Percentiles rank a stretch among this genome's conserved stretches.
Evolutionary conservation across 2,329 filamentous ascomycete genomes (phyloP).

Genomic region (Penicillium sp.): DNA sequence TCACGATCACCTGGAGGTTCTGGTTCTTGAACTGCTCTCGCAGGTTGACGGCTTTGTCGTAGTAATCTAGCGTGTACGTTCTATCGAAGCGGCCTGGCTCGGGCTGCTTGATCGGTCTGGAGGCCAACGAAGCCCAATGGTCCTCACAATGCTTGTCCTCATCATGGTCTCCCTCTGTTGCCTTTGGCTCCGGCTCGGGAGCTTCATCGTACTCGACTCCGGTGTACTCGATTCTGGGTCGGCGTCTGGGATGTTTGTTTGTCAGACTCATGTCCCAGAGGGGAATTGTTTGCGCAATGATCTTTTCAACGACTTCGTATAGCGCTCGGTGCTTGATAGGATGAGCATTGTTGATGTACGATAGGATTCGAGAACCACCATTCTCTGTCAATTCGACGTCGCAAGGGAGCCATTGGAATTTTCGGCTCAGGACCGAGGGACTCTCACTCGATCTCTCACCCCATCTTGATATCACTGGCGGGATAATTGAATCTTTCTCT

Average conservation of each 20-base stretch:
- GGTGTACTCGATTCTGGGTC: conserved; percentile 27
- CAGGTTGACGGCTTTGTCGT: neutral
- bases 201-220: conserved; percentile 32
- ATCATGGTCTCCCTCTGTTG: neutral
- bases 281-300: conserved; percentile 44
- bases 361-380: conserved; percentile 30
- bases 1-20: conserved; percentile 25
- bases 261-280: neutral
- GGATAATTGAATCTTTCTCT: conserved; percentile 7
- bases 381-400: conserved; percentile 32
- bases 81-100: conserved; percentile 16
- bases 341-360: conserved; percentile 50
- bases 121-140: neutral
- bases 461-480: neutral
- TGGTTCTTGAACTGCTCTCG: conserved; percentile 2
- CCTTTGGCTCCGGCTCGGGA: neutral
- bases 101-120: conserved; percentile 8
- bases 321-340: conserved; percentile 33
- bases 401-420: conserved; percentile 52
- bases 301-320: conserved; percentile 39
- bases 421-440: conserved; percentile 18
- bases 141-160: neutral
- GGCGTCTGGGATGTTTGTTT: conserved; percentile 16
- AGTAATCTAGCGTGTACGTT: conserved; percentile 10
- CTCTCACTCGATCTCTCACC: neutral